Evolutionary conservation across 2,329 filamentous ascomycete genomes (phyloP), one percentile per base, ranked within the genome.

Genomic region (Lizonia empirigonia): DNA sequence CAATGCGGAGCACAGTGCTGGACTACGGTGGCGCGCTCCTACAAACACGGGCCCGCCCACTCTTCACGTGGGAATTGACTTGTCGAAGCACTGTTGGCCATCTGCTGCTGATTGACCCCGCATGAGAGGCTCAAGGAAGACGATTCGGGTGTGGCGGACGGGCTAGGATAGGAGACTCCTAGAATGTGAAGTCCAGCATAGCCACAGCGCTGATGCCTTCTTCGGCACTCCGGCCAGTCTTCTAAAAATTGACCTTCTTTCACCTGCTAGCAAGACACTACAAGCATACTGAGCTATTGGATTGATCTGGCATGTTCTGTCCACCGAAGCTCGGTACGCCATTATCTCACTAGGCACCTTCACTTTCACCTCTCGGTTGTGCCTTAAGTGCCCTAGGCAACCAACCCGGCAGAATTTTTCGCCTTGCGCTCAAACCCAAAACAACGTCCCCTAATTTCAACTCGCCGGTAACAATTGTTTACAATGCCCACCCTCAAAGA

Each of bases 401-500:
- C 35, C n/a, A 23, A 15, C 18, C 30, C 20, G 13, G 12, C 19
- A n/a, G 19, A 20, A 6, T 15, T 8, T n/a, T 5, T n/a, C 24
- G 9, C 26, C 18, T 30, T 13, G 16, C 9, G 12, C 22, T 13
- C 13, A 19, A 45, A n/a, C n/a, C 10, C 26, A 12, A 23, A n/a
- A n/a, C n/a, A n/a, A n/a, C n/a, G n/a, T n/a, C n/a, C n/a, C n/a
- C n/a, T n/a, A n/a, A n/a, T n/a, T n/a, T n/a, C n/a, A n/a, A n/a
- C n/a, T n/a, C n/a, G n/a, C n/a, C n/a, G n/a, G n/a, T n/a, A n/a
- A n/a, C n/a, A n/a, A n/a, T n/a, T n/a, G n/a, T n/a, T n/a, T 15
- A 32, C 16, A n/a, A 84, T 84, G 82, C 82, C 82, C 7, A 76
- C 72, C 5, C 76, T 83, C 51, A 82, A 79, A 60, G 76, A 81